Percentiles rank a stretch among this genome's conserved stretches.
Conservation (phyloP, 768 basidiomycete species). For the Polyporus arcularius region DNA sequence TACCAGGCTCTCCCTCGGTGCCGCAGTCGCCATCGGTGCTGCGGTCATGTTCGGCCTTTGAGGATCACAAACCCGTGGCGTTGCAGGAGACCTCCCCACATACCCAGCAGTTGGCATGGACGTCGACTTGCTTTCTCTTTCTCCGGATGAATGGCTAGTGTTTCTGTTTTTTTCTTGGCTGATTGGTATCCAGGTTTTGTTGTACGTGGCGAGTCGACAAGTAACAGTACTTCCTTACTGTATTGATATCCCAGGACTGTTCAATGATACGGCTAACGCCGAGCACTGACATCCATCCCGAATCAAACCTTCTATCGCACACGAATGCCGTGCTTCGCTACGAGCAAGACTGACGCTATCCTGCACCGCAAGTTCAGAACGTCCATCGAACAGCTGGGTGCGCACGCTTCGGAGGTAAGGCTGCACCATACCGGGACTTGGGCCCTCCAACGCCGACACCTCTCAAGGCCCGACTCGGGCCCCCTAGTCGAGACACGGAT, state of each 20-base stretch:
- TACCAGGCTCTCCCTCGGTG: not conserved
- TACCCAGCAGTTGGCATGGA: not conserved
- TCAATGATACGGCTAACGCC: no score
- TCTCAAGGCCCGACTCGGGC: no score
- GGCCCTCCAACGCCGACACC: no score
- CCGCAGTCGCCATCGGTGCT: not conserved
- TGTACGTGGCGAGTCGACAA: not conserved
- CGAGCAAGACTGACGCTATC: no score
- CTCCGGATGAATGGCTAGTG: not conserved
- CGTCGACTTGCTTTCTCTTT: not conserved
- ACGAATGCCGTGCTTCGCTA: no score
- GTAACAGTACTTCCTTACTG: slow-evolving; percentile 1
- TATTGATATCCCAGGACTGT: not conserved
- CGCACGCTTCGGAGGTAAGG: no score
- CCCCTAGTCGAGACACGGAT: no score
- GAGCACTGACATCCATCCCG: no score
- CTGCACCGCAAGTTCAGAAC: no score
- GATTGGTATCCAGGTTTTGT: not conserved
- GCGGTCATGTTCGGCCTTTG: not conserved
- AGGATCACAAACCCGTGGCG: not conserved
- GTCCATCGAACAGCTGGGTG: no score
- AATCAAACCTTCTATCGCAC: no score
- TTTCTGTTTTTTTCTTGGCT: not conserved
- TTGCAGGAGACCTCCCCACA: not conserved
- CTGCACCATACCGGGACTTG: no score